These are phyloP conservation scores for Mucor ambiguus DNA, from an alignment of 371 early-diverging fungal species.

Conservation along the genomic window DNA sequence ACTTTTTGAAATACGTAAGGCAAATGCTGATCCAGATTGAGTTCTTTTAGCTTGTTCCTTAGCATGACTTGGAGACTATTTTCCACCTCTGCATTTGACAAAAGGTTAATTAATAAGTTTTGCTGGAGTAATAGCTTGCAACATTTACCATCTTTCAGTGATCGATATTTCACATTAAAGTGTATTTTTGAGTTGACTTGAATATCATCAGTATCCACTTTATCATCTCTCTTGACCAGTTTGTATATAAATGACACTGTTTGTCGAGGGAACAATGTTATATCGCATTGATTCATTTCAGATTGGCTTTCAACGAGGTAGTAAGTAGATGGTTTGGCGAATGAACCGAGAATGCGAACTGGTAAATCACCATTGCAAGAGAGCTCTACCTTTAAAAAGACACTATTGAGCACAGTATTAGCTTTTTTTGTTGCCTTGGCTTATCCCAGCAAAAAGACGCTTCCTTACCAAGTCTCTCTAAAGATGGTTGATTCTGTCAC, in stretches of 20 bases:
- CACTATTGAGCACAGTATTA: conserved; percentile 27
- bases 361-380: conserved; percentile 64
- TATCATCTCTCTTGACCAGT: conserved; percentile 47
- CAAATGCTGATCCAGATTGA: conserved; percentile 56
- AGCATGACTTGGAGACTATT: conserved; percentile 55
- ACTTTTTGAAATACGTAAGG: conserved; percentile 54
- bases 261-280: conserved; percentile 67
- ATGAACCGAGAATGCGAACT: conserved; percentile 56
- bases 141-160: conserved; percentile 58
- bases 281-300: conserved; percentile 45
- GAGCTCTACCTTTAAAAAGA: conserved; percentile 60
- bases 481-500: conserved; percentile 61
- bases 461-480: conserved; percentile 57
- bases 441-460: not conserved
- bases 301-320: conserved; percentile 49
- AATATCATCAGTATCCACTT: conserved; percentile 13
- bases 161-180: conserved; percentile 56
- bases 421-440: not conserved
- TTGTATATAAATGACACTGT: conserved; percentile 65
- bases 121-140: not conserved
- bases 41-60: conserved; percentile 40
- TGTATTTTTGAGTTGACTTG: conserved; percentile 51
- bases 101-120: not conserved
- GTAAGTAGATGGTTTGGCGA: conserved; percentile 45
- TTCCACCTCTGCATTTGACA: conserved; percentile 60